A percentile compares a stretch with the other conserved stretches of the same genome.
These are phyloP conservation scores for Backusella parvicylindrica DNA, from an alignment of 192 early-diverging fungal species.

Conservation along the genomic window DNA sequence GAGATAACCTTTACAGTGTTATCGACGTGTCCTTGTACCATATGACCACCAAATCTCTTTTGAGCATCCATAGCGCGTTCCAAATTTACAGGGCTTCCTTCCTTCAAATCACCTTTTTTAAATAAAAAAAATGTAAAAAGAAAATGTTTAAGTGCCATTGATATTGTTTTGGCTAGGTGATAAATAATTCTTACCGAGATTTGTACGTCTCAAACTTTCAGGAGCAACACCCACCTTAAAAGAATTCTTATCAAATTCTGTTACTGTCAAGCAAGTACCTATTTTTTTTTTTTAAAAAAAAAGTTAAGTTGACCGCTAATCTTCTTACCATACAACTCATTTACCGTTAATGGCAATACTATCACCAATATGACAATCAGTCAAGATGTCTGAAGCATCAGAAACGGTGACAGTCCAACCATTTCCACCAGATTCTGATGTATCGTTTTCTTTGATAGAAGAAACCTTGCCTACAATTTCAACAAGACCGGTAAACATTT, in stretches of 20 bases:
- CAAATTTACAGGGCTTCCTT: conserved; percentile 83
- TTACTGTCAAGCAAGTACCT: conserved; percentile 96
- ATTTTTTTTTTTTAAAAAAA: too few relatives aligned
- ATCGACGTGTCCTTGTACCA: conserved; percentile 97
- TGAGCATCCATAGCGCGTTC: conserved; percentile 88
- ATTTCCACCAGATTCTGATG: conserved; percentile 72
- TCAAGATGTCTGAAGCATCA: conserved; percentile 65
- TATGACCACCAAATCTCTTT: conserved; percentile 94
- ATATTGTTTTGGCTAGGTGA: background rate
- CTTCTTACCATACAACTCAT: background rate
- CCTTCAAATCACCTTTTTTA: conserved; percentile 64
- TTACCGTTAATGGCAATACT: conserved; percentile 90
- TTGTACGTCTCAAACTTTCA: conserved; percentile 91
- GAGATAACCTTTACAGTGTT: conserved; percentile 71
- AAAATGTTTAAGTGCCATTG: background rate
- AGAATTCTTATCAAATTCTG: conserved; percentile 73
- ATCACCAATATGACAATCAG: conserved; percentile 90
- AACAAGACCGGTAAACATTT: conserved; percentile 98
- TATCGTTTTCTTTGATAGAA: conserved; percentile 66
- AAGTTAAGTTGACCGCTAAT: background rate
- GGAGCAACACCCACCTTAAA: conserved; percentile 95
- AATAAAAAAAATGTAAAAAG: background rate
- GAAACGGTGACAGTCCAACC: conserved; percentile 84
- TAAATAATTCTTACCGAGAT: conserved; percentile 62
- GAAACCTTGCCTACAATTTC: conserved; percentile 83